phyloP scores from a whole-genome alignment of 73 alveolate species.

The Symbiodinium pilosum region DNA sequence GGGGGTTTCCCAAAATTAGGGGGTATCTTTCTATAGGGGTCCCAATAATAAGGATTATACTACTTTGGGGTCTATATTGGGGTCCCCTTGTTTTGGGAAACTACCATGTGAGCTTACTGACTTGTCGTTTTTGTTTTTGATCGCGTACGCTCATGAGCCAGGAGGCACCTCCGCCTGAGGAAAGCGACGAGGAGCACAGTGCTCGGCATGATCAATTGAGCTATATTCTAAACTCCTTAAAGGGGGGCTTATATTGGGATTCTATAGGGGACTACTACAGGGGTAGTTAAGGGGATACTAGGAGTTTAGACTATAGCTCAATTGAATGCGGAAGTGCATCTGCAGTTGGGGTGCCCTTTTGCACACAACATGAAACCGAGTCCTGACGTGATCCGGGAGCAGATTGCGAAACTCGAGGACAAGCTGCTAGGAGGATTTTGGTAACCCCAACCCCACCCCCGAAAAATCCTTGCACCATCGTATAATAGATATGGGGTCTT shows the following conservation, averaged over 20 bases:
- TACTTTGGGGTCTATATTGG: too few species aligned
- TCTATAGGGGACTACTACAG: too few species aligned
- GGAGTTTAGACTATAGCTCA: too few species aligned
- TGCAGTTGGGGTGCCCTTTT: too few species aligned
- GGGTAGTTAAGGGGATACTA: too few species aligned
- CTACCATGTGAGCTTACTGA: background rate
- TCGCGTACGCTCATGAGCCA: background rate
- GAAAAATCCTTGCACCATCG: background rate
- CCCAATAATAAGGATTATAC: background rate
- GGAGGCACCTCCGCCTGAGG: background rate
- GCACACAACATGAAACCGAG: background rate
- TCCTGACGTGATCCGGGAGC: slow-evolving; percentile 69
- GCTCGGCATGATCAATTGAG: background rate
- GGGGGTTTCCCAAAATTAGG: background rate
- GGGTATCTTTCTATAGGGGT: background rate
- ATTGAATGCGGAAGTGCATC: too few species aligned
- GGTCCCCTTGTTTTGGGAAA: too few species aligned
- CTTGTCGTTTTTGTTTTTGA: background rate
- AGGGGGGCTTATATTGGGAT: too few species aligned
- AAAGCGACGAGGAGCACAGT: slow-evolving; percentile 6
- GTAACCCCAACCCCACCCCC: background rate
- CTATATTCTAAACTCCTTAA: background rate
- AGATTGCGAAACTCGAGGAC: slow-evolving; percentile 43
- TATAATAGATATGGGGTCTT: too few species aligned
- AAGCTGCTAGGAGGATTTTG: background rate